Percentiles rank a stretch among this genome's conserved stretches.
Evolutionary conservation across 2,329 filamentous ascomycete genomes (phyloP).

Genomic region (Cercospora sesami): DNA sequence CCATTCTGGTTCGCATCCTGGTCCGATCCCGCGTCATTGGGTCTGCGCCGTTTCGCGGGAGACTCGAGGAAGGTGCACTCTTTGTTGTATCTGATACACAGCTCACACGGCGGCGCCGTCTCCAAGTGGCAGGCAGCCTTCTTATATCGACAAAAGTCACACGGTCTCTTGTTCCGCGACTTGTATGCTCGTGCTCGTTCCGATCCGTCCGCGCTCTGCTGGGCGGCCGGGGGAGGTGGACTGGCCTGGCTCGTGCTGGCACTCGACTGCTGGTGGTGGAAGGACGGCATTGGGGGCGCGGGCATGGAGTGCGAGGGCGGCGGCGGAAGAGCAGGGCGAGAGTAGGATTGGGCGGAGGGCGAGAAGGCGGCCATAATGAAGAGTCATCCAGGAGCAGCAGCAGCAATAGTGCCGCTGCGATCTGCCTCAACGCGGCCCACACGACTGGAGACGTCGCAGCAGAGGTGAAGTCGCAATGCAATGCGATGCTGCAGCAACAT

Average conservation of each 20-base stretch:
- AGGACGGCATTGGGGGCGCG: constrained; percentile 26
- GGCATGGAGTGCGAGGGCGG: constrained; percentile 18
- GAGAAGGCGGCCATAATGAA: constrained; percentile 8
- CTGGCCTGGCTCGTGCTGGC: constrained; percentile 17
- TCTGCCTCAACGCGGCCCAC: constrained; percentile 9
- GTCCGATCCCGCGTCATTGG: constrained; percentile 31
- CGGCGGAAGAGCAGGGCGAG: constrained; percentile 13
- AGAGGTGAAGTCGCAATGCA: constrained; percentile 10
- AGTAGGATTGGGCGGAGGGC: neutral
- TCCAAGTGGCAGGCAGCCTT: constrained; percentile 51
- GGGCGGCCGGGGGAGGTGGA: constrained; percentile 11
- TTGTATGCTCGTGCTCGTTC: constrained; percentile 41
- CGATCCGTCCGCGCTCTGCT: constrained; percentile 16
- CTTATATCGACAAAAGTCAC: constrained; percentile 50
- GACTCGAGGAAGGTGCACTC: constrained; percentile 50
- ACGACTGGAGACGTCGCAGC: constrained; percentile 7
- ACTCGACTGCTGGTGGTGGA: constrained; percentile 17
- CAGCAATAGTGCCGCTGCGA: neutral
- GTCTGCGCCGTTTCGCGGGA: constrained; percentile 38
- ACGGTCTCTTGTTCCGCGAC: constrained; percentile 45
- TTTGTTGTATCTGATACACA: constrained; percentile 46
- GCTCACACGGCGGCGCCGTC: constrained; percentile 44
- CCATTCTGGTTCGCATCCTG: constrained; percentile 18
- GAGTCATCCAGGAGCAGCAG: neutral
- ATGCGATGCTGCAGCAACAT: constrained; percentile 12